These are phyloP conservation scores for Candida taoyuanica DNA, from an alignment of 805 yeast species.

Conservation along the genomic window DNA sequence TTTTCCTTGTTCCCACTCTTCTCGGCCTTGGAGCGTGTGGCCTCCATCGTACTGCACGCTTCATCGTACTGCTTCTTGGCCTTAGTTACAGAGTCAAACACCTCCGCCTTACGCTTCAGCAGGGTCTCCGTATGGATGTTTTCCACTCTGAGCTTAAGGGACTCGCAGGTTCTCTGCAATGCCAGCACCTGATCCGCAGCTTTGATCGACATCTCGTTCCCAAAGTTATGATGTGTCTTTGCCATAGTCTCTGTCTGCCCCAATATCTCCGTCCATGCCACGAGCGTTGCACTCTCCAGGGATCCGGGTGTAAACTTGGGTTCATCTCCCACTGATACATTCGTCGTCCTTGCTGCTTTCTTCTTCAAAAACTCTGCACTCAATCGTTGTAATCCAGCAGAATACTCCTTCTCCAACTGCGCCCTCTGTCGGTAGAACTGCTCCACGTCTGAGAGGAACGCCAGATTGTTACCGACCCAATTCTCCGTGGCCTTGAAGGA, in stretches of 20 bases:
- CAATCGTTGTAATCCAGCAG: slow-evolving; percentile 58
- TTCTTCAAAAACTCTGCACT: slow-evolving; percentile 67
- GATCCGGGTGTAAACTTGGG: slow-evolving; percentile 96
- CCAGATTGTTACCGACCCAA: slow-evolving; percentile 73
- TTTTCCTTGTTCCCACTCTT: slow-evolving; percentile 50
- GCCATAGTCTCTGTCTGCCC: slow-evolving; percentile 80
- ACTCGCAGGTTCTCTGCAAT: slow-evolving; percentile 48
- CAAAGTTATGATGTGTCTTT: slow-evolving; percentile 55
- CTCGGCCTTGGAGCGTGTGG: slow-evolving; percentile 68
- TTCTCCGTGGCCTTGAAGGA: slow-evolving; percentile 70
- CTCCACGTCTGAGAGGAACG: slow-evolving; percentile 76
- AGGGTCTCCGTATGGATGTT: slow-evolving; percentile 53
- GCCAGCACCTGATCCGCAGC: slow-evolving; percentile 57
- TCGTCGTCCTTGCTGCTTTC: slow-evolving; percentile 65
- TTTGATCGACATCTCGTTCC: slow-evolving; percentile 54
- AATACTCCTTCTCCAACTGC: slow-evolving; percentile 75
- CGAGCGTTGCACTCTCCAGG: slow-evolving; percentile 78
- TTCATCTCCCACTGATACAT: slow-evolving; percentile 80
- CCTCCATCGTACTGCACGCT: slow-evolving; percentile 75
- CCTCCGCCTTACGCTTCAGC: slow-evolving; percentile 33
- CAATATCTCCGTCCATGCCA: slow-evolving; percentile 85
- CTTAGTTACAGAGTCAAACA: slow-evolving; percentile 30
- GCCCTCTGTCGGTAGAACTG: slow-evolving; percentile 82
- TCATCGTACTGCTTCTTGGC: slow-evolving; percentile 74
- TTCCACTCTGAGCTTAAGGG: slow-evolving; percentile 50